These are phyloP conservation scores for Trichoderma sp. DNA, from an alignment of 2,329 filamentous ascomycete species.

Conservation along the genomic window DNA sequence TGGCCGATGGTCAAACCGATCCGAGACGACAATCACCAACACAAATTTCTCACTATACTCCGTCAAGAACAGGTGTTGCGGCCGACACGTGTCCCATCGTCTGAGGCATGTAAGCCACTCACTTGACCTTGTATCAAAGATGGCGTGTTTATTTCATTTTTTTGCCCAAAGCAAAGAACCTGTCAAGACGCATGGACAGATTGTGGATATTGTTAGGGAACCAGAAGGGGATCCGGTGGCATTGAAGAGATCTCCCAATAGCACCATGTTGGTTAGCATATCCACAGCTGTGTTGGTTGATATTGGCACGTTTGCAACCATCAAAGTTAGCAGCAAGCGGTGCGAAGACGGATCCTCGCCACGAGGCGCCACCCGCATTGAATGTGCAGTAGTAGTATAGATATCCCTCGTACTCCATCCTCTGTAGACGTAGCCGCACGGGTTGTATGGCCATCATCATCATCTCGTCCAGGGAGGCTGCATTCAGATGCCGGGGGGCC, in stretches of 20 bases:
- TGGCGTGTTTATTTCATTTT: neutral
- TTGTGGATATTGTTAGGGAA: neutral
- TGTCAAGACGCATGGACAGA: neutral
- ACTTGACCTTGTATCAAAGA: neutral
- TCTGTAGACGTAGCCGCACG: neutral
- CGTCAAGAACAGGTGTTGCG: neutral
- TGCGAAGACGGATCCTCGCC: constrained; percentile 2
- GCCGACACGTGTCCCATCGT: neutral
- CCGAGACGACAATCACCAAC: neutral
- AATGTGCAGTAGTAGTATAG: neutral
- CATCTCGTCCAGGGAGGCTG: constrained; percentile 1
- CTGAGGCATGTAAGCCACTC: constrained; percentile 4
- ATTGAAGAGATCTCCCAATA: constrained; percentile 15
- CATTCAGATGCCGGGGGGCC: constrained; percentile 8
- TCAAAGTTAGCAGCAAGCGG: neutral
- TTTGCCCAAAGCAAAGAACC: neutral
- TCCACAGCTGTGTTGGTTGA: neutral
- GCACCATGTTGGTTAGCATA: neutral
- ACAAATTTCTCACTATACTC: neutral
- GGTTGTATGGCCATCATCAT: neutral
- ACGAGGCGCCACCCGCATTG: constrained; percentile 9
- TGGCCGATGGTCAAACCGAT: neutral
- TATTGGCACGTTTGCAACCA: neutral
- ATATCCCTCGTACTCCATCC: neutral
- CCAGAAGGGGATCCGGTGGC: neutral